Evolutionary conservation across 129 eudicot species (phyloP).

Genomic region (Apium graveolens): DNA sequence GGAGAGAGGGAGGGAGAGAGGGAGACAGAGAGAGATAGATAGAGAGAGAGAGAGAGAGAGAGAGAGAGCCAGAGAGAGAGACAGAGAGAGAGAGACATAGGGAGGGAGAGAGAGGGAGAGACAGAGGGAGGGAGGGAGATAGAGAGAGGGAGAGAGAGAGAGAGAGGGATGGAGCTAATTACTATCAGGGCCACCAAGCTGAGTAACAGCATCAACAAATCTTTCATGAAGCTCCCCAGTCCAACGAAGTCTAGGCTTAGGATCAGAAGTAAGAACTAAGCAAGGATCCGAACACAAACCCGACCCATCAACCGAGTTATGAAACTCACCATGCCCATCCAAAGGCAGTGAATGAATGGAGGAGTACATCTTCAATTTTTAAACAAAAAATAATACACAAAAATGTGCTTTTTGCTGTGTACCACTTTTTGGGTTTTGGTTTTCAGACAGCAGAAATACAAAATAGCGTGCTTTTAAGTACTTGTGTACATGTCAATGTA

Average conservation of each 20-base stretch:
- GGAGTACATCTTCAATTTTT: slow-evolving; percentile 22
- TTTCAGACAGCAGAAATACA: background rate
- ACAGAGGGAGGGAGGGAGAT: background rate
- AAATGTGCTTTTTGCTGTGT: background rate
- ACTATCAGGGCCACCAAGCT: slow-evolving; percentile 98
- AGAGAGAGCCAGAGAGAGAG: too few species aligned
- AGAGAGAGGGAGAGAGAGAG: background rate
- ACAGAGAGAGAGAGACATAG: background rate
- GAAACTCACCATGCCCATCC: slow-evolving; percentile 29
- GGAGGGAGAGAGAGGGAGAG: background rate
- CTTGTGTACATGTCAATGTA: background rate
- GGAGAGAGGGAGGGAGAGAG: background rate
- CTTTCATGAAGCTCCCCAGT: slow-evolving; percentile 89
- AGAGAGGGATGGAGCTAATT: slow-evolving; percentile 1
- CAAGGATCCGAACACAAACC: slow-evolving; percentile 60
- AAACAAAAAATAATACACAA: background rate
- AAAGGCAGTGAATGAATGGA: slow-evolving; percentile 36
- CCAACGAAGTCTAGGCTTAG: slow-evolving; percentile 94
- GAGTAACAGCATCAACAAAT: slow-evolving; percentile 91
- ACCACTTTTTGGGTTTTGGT: background rate
- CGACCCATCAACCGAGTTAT: slow-evolving; percentile 35
- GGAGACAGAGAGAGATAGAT: background rate
- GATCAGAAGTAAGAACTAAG: slow-evolving; percentile 70
- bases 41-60: background rate
- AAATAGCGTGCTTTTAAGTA: background rate